A percentile compares a stretch with the other conserved stretches of the same genome.
phyloP scores from a whole-genome alignment of 2,329 filamentous ascomycete species.

The Aspergillus phoenicis region DNA sequence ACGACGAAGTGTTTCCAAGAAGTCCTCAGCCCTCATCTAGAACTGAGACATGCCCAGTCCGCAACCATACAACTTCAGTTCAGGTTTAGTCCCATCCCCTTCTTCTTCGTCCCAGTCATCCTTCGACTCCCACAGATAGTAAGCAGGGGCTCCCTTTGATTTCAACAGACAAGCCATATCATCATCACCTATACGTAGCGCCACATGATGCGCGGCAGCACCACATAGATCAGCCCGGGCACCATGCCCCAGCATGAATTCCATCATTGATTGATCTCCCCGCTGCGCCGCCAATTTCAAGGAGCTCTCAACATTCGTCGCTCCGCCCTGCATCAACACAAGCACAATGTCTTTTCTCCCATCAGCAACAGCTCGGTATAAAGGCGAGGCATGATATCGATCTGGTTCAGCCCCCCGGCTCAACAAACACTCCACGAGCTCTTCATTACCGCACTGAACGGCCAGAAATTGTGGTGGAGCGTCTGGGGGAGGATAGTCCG shows the following conservation, averaged over 20 bases:
- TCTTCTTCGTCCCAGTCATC: too few species aligned
- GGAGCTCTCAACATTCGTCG: neutral
- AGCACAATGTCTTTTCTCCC: neutral
- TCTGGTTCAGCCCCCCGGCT: neutral
- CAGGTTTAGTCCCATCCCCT: too few species aligned
- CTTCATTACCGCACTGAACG: neutral
- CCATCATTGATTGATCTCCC: neutral
- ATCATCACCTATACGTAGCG: neutral
- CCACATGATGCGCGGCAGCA: neutral
- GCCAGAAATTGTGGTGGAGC: neutral
- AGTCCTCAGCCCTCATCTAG: too few species aligned
- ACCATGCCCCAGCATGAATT: neutral
- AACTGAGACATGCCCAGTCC: too few species aligned
- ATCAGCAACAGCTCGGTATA: neutral
- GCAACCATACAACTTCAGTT: too few species aligned
- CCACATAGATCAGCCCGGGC: neutral
- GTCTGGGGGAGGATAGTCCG: neutral
- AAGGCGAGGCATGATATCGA: neutral
- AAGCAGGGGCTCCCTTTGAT: neutral
- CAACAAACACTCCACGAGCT: neutral
- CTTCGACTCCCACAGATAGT: too few species aligned
- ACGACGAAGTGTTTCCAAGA: too few species aligned
- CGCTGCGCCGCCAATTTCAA: neutral
- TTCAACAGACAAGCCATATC: neutral
- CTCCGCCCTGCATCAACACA: neutral